Conservation (phyloP, 768 basidiomycete genomes). For the Harrya chromipes region DNA sequence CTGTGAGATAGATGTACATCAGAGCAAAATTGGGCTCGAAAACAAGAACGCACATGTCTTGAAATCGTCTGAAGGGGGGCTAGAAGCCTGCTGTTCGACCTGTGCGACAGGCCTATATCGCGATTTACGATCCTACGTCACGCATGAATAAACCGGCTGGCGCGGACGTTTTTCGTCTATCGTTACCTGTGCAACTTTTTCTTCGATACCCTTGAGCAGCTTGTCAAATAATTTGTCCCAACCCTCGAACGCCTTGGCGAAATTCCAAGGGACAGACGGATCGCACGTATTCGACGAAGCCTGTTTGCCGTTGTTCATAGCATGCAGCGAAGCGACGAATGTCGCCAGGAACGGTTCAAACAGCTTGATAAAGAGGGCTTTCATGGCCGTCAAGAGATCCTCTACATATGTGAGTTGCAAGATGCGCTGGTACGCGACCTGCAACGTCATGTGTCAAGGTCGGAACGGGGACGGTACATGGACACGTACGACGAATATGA, state of each 20-base stretch:
- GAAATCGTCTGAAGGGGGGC: constrained; percentile 53
- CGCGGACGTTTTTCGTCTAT: not conserved
- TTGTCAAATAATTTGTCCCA: constrained; percentile 85
- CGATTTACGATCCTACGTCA: constrained; percentile 64
- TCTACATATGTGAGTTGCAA: constrained; percentile 93
- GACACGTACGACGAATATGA: constrained; percentile 88
- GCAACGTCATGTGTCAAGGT: constrained; percentile 1
- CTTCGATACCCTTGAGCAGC: constrained; percentile 68
- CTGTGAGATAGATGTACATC: constrained; percentile 24
- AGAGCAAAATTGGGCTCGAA: not conserved
- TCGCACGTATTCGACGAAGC: constrained; percentile 33
- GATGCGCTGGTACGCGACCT: constrained; percentile 97
- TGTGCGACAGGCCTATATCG: constrained; percentile 47
- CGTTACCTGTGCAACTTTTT: constrained; percentile 67
- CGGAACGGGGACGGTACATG: not conserved
- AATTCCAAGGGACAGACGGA: constrained; percentile 55
- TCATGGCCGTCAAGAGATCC: constrained; percentile 76
- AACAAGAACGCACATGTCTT: constrained; percentile 46
- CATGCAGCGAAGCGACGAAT: constrained; percentile 81
- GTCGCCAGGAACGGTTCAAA: constrained; percentile 81
- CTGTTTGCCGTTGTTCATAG: constrained; percentile 45
- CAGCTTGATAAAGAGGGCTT: constrained; percentile 80
- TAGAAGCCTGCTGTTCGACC: constrained; percentile 36
- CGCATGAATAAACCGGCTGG: not conserved
- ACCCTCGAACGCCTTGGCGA: constrained; percentile 64